Conservation (phyloP, 345 rosid genomes). For the Pistacia integerrima region DNA sequence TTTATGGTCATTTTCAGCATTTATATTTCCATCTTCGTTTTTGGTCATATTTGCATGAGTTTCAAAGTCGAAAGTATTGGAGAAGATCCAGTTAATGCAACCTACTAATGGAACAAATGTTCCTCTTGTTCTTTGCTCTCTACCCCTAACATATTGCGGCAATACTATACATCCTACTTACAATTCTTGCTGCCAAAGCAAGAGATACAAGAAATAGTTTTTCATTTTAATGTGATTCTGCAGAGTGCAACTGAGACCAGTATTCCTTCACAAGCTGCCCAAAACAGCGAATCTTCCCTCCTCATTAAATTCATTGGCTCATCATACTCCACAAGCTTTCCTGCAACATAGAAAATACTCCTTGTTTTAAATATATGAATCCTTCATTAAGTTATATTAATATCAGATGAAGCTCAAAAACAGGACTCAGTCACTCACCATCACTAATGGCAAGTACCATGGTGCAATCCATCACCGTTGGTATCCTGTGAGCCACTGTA, state of each 20-base stretch:
- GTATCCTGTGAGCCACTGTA: conserved; percentile 94
- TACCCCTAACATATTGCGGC: too few relatives aligned
- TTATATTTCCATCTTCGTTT: too few relatives aligned
- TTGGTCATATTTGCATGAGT: too few relatives aligned
- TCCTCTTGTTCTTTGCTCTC: neutral
- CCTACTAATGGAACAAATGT: neutral
- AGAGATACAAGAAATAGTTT: neutral
- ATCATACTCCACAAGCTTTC: conserved; percentile 41
- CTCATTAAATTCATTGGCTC: conserved; percentile 40
- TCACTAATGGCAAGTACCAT: conserved; percentile 81
- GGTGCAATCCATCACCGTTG: conserved; percentile 95
- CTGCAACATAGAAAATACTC: too few relatives aligned
- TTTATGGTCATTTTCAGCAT: too few relatives aligned
- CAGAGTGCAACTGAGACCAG: conserved; percentile 13
- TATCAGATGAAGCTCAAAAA: neutral
- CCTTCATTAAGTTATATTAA: neutral
- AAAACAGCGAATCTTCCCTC: conserved; percentile 35
- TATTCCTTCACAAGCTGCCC: conserved; percentile 46
- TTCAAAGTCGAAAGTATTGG: too few relatives aligned
- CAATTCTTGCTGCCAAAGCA: neutral
- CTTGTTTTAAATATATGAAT: too few relatives aligned
- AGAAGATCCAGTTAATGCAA: neutral
- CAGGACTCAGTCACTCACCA: conserved; percentile 45
- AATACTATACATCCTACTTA: neutral
- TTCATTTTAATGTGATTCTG: neutral